These are phyloP conservation scores for Galerina marginata DNA, from an alignment of 768 basidiomycete genomes.

Conservation along the genomic window DNA sequence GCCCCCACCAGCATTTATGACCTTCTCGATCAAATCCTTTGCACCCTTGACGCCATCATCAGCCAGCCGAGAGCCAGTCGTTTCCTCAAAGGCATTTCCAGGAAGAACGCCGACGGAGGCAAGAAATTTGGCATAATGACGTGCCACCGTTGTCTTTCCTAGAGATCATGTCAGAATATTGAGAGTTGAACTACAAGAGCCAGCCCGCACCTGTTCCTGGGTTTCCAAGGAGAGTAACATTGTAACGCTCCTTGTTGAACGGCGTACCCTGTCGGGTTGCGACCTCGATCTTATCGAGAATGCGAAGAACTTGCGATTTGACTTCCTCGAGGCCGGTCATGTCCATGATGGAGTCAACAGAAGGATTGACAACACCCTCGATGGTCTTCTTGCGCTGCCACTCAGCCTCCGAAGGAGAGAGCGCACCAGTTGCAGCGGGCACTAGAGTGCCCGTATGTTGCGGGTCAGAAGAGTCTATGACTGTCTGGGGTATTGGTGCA, in stretches of 20 bases:
- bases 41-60: conserved; percentile 59
- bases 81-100: conserved; percentile 60
- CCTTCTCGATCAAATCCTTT: conserved; percentile 52
- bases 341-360: conserved; percentile 71
- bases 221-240: conserved; percentile 68
- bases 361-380: conserved; percentile 53
- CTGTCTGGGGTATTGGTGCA: neutral
- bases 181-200: neutral
- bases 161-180: neutral
- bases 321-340: conserved; percentile 75
- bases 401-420: conserved; percentile 46
- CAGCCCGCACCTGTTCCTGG: conserved; percentile 69
- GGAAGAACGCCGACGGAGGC: conserved; percentile 59
- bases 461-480: neutral
- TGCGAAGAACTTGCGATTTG: conserved; percentile 60
- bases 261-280: conserved; percentile 57
- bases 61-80: conserved; percentile 63
- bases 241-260: conserved; percentile 61
- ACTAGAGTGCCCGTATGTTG: neutral
- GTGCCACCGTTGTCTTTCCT: conserved; percentile 46
- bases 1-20: conserved; percentile 62
- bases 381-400: conserved; percentile 66
- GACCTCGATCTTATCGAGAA: conserved; percentile 64
- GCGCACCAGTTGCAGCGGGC: conserved; percentile 3
- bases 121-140: conserved; percentile 67